phyloP scores from a whole-genome alignment of 306 rosid species.

The Cucurbita ficifolia region DNA sequence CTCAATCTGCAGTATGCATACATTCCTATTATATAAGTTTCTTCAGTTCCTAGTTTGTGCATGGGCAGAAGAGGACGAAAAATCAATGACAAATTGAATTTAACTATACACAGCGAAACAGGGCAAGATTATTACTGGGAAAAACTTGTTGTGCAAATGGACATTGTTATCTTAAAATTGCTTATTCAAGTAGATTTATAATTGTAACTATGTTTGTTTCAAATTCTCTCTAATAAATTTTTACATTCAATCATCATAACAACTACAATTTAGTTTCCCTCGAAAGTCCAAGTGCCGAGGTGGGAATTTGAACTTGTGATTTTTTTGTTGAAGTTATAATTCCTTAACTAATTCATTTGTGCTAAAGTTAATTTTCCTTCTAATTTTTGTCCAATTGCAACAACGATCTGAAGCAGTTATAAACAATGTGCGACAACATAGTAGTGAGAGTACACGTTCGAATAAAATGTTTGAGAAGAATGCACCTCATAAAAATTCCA shows the following conservation, averaged over 20 bases:
- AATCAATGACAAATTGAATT: background rate
- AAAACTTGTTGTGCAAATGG: background rate
- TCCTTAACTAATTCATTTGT: too few species aligned
- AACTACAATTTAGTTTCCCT: too few species aligned
- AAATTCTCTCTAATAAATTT: background rate
- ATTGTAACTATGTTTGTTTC: background rate
- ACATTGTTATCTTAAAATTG: background rate
- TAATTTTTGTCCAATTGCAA: background rate
- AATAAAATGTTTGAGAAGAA: background rate
- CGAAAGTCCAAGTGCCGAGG: too few species aligned
- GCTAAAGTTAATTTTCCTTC: too few species aligned
- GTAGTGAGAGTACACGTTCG: background rate
- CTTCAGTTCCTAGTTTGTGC: background rate
- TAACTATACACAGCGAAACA: background rate
- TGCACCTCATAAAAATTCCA: background rate
- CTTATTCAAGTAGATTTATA: background rate
- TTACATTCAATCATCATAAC: too few species aligned
- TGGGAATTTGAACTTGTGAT: background rate
- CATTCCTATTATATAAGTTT: background rate
- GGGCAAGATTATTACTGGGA: background rate
- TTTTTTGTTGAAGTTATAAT: background rate
- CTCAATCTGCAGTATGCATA: constrained; percentile 47
- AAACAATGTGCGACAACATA: too few species aligned
- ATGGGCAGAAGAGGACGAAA: background rate
- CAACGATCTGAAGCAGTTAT: background rate